phyloP scores from a whole-genome alignment of 208 protist genomes.

The Crithidia sp. region DNA sequence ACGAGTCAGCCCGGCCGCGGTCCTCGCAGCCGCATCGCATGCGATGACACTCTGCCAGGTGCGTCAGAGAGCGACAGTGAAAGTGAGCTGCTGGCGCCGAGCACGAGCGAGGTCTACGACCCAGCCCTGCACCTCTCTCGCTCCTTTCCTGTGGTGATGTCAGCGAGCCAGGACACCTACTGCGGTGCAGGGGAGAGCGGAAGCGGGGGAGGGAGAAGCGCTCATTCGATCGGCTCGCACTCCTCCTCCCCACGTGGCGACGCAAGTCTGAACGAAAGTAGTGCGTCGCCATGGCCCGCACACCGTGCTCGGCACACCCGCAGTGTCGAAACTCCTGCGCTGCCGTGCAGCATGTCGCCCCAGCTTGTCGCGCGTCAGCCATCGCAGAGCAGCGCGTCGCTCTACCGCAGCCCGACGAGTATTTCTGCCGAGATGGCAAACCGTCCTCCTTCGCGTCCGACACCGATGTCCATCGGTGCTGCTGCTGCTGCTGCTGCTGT shows the following conservation, averaged over 20 bases:
- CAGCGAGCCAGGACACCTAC: neutral
- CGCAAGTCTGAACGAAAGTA: no score
- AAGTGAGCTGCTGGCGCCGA: no score
- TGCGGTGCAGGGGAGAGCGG: neutral
- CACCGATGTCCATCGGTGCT: neutral
- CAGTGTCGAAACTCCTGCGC: neutral
- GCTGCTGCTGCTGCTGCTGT: neutral
- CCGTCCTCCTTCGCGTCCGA: neutral
- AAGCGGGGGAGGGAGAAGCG: neutral
- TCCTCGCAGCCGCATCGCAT: constrained; percentile 12
- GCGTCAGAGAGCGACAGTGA: neutral
- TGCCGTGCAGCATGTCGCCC: constrained; percentile 17
- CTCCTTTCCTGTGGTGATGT: neutral
- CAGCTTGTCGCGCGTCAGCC: constrained; percentile 3
- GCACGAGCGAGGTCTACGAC: neutral
- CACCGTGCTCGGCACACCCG: neutral
- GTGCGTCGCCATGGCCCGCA: no score
- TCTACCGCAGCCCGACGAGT: neutral
- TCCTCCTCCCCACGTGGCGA: no score
- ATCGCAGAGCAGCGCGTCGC: neutral
- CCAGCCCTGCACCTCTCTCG: neutral
- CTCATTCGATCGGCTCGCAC: neutral
- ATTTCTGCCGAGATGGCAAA: neutral
- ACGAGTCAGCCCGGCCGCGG: neutral
- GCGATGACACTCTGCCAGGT: neutral